phyloP scores from a whole-genome alignment of 495 filamentous ascomycete species.

The Neurospora sp. region DNA sequence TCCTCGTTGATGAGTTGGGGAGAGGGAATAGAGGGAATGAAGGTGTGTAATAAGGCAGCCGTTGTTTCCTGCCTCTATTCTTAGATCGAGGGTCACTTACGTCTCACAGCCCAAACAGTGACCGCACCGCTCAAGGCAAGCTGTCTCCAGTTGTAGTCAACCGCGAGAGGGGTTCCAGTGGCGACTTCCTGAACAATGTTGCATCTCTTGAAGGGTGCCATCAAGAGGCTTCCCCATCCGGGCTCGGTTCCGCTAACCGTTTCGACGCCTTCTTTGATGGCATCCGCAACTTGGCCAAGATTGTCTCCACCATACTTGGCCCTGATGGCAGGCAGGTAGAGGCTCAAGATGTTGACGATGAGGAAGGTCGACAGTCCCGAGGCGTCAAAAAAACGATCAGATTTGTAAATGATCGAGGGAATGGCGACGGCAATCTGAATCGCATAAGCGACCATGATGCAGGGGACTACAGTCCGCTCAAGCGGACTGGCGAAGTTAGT shows the following conservation, averaged over 20 bases:
- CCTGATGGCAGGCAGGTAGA: slow-evolving; percentile 51
- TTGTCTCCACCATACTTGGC: slow-evolving; percentile 10
- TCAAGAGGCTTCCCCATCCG: neutral
- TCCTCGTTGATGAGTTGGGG: neutral
- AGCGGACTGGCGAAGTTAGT: slow-evolving; percentile 50
- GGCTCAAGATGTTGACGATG: slow-evolving; percentile 41
- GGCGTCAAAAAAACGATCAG: slow-evolving; percentile 55
- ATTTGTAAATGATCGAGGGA: slow-evolving; percentile 46
- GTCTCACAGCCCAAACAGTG: slow-evolving; percentile 45
- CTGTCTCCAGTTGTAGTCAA: slow-evolving; percentile 51
- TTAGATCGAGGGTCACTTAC: slow-evolving; percentile 23
- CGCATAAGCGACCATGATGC: slow-evolving; percentile 44
- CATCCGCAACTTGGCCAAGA: slow-evolving; percentile 18
- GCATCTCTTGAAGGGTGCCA: neutral
- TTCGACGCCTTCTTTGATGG: neutral
- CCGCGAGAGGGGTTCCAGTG: slow-evolving; percentile 34
- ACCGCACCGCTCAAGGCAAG: slow-evolving; percentile 46
- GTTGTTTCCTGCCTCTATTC: neutral
- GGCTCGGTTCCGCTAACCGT: neutral
- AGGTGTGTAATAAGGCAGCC: neutral
- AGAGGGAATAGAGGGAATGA: neutral
- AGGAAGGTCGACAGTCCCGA: slow-evolving; percentile 54
- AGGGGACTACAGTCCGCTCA: slow-evolving; percentile 48
- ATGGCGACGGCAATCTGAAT: slow-evolving; percentile 46
- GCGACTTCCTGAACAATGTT: slow-evolving; percentile 10